Conservation (phyloP, 2,329 filamentous ascomycete species). For the Keithomyces neogunnii region DNA sequence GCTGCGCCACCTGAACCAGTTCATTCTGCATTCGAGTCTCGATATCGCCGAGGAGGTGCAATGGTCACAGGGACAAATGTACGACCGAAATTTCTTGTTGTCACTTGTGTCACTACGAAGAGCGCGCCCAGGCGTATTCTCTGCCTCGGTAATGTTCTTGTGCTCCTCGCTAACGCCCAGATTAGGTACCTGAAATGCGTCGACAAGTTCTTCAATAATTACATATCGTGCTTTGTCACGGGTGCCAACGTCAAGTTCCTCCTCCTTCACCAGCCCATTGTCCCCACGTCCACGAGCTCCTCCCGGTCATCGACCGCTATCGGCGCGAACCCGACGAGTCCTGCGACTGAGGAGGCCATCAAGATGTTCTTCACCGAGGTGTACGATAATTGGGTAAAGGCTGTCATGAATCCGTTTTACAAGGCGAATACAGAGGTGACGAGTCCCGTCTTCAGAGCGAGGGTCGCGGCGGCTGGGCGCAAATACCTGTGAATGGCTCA, state of each 20-base stretch:
- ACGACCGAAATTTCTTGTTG: constrained; percentile 17
- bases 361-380: constrained; percentile 91
- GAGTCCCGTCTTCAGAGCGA: constrained; percentile 76
- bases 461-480: constrained; percentile 79
- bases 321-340: constrained; percentile 75
- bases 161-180: neutral
- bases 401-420: constrained; percentile 96
- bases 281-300: constrained; percentile 29
- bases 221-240: constrained; percentile 91
- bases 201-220: constrained; percentile 93
- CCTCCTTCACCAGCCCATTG: constrained; percentile 74
- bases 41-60: constrained; percentile 96
- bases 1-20: constrained; percentile 90
- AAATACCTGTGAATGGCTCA: constrained; percentile 64
- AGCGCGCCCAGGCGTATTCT: too few relatives aligned
- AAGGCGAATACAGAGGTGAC: constrained; percentile 72
- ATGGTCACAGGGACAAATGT: constrained; percentile 84
- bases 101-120: too few relatives aligned
- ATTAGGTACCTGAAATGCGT: constrained; percentile 88
- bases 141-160: too few relatives aligned
- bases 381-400: constrained; percentile 95
- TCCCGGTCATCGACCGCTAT: constrained; percentile 59
- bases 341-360: constrained; percentile 91
- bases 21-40: constrained; percentile 87
- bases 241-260: constrained; percentile 90